phyloP scores from a whole-genome alignment of 495 filamentous ascomycete species.

The Parmelia sp. region DNA sequence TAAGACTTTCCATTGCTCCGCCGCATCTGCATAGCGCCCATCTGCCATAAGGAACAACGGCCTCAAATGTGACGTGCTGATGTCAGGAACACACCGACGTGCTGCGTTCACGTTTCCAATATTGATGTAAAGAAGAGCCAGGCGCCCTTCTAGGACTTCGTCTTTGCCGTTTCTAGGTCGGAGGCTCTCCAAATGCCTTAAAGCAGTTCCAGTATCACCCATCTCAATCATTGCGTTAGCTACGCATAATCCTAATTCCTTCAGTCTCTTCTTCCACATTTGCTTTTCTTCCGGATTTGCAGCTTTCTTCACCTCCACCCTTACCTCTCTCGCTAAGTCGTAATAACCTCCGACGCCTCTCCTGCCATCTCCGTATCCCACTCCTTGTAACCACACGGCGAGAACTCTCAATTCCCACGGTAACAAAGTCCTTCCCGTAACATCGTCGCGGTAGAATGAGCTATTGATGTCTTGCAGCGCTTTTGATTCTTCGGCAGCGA shows the following conservation, averaged over 20 bases:
- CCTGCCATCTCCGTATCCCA: slow-evolving; percentile 77
- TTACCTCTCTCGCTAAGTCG: slow-evolving; percentile 72
- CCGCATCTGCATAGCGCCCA: slow-evolving; percentile 59
- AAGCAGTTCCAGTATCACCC: slow-evolving; percentile 75
- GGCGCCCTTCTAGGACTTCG: slow-evolving; percentile 35
- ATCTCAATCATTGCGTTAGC: slow-evolving; percentile 83
- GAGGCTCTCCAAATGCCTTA: slow-evolving; percentile 52
- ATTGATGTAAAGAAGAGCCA: slow-evolving; percentile 64
- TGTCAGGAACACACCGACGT: slow-evolving; percentile 39
- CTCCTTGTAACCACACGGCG: slow-evolving; percentile 71
- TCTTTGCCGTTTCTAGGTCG: slow-evolving; percentile 28
- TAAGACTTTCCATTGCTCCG: slow-evolving; percentile 56
- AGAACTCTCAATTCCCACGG: slow-evolving; percentile 86
- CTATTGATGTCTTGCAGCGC: slow-evolving; percentile 73
- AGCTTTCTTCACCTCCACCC: slow-evolving; percentile 44
- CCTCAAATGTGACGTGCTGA: slow-evolving; percentile 38
- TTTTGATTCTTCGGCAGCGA: slow-evolving; percentile 83
- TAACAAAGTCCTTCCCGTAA: slow-evolving; percentile 36
- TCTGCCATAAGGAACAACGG: slow-evolving; percentile 75
- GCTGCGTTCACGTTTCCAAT: slow-evolving; percentile 72
- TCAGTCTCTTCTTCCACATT: slow-evolving; percentile 62
- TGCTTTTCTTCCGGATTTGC: slow-evolving; percentile 35
- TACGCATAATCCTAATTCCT: slow-evolving; percentile 69
- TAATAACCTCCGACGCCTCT: slow-evolving; percentile 83
- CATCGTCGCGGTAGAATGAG: slow-evolving; percentile 57